A percentile compares a stretch with the other conserved stretches of the same genome.
These are phyloP conservation scores for Peterozyma xylosa DNA, from an alignment of 805 yeast genomes.

Conservation along the genomic window DNA sequence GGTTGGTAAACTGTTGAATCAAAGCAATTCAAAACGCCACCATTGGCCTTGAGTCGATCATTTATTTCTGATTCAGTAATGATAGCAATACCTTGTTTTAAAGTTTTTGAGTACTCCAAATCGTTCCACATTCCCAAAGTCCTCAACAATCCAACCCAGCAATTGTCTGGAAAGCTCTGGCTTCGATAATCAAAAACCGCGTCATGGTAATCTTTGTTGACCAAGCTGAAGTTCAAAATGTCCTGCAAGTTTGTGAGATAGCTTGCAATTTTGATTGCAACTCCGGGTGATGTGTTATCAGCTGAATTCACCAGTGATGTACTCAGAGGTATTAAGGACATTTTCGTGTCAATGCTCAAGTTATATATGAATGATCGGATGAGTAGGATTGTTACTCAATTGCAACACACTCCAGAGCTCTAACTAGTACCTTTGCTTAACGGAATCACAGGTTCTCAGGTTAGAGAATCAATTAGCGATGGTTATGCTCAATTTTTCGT, in stretches of 20 bases:
- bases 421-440: too few relatives aligned
- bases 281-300: not conserved
- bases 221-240: constrained; percentile 18
- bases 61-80: not conserved
- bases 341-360: too few relatives aligned
- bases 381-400: too few relatives aligned
- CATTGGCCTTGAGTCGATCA: not conserved
- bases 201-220: constrained; percentile 19
- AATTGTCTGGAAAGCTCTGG: not conserved
- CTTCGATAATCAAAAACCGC: constrained; percentile 12
- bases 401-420: too few relatives aligned
- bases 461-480: too few relatives aligned
- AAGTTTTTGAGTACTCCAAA: not conserved
- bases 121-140: constrained; percentile 17
- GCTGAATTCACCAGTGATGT: too few relatives aligned
- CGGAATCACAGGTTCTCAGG: too few relatives aligned
- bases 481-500: too few relatives aligned
- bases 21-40: constrained; percentile 9
- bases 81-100: not conserved
- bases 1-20: not conserved
- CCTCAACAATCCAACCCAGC: constrained; percentile 20
- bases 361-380: too few relatives aligned
- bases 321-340: too few relatives aligned
- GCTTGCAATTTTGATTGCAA: constrained; percentile 11
- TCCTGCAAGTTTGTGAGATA: constrained; percentile 17